Percentiles rank a stretch among this genome's conserved stretches.
Conservation (phyloP, 495 filamentous ascomycete species). For the Lasiosphaeria hispida region DNA sequence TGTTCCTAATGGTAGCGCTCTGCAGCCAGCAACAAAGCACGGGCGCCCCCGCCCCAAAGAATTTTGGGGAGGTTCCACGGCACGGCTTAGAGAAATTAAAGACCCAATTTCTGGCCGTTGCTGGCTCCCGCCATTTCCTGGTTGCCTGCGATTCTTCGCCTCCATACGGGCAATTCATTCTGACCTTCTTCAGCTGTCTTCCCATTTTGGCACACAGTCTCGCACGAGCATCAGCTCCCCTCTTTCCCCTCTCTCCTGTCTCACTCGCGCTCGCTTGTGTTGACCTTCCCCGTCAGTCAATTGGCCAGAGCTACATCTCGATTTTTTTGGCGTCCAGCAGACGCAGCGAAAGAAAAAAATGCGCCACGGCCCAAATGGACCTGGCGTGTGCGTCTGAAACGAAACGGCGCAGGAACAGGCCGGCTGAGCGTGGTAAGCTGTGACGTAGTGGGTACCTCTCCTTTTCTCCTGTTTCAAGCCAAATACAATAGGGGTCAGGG, state of each 20-base stretch:
- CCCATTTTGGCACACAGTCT: not conserved
- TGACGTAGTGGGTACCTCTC: not conserved
- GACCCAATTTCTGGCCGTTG: conserved; percentile 11
- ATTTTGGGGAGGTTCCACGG: conserved; percentile 8
- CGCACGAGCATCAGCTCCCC: too few species aligned
- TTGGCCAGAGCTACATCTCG: conserved; percentile 4
- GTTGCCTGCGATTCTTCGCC: not conserved
- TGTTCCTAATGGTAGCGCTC: not conserved
- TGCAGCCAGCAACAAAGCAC: too few species aligned
- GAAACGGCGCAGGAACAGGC: conserved; percentile 11
- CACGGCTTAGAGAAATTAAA: conserved; percentile 14
- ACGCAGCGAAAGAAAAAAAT: not conserved
- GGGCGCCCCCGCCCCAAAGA: too few species aligned
- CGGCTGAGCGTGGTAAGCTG: not conserved
- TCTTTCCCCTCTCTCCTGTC: not conserved
- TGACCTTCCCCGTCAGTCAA: not conserved
- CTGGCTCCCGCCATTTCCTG: not conserved
- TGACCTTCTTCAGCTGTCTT: not conserved
- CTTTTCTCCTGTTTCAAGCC: not conserved
- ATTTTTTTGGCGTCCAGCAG: not conserved
- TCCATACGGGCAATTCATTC: not conserved
- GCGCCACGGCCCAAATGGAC: not conserved
- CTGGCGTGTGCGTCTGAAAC: conserved; percentile 13
- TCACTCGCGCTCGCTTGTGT: not conserved
- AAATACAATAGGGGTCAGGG: too few species aligned